Conservation (phyloP, 2,329 filamentous ascomycete genomes). For the Immersiporthe knoxdaviesiana region DNA sequence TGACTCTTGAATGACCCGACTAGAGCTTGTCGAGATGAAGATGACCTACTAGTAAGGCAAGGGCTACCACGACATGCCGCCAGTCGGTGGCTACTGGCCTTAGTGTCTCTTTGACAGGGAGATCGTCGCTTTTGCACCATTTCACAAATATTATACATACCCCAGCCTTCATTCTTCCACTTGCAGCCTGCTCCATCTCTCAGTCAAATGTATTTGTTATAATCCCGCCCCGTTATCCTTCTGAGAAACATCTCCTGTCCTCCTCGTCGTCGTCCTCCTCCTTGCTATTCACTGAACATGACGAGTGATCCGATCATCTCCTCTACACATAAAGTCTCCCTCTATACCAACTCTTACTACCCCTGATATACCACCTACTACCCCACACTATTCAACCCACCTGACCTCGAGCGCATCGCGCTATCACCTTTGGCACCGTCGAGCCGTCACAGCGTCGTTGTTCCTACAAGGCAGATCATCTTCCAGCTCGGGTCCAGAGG, state of each 20-base stretch:
- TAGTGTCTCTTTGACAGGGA: slow-evolving; percentile 2
- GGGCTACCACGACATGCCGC: slow-evolving; percentile 4
- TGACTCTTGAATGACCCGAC: not conserved
- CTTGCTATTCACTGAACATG: not conserved
- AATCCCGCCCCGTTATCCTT: not conserved
- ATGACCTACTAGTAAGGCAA: not conserved
- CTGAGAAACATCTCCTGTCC: not conserved
- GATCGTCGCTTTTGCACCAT: not conserved
- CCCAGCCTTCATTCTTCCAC: not conserved
- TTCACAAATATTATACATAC: not conserved
- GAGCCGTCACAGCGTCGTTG: slow-evolving; percentile 28
- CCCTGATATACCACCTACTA: not conserved
- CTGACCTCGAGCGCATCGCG: not conserved
- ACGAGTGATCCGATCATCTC: not conserved
- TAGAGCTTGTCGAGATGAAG: not conserved
- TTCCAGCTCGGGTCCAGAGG: slow-evolving; percentile 15
- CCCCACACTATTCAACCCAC: not conserved
- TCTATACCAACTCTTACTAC: too few relatives aligned
- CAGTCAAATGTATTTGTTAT: slow-evolving; percentile 7
- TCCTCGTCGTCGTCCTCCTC: not conserved
- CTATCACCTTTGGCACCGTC: not conserved
- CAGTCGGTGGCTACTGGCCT: slow-evolving; percentile 1
- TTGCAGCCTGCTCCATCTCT: not conserved
- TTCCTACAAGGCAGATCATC: slow-evolving; percentile 7
- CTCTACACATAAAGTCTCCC: not conserved